These are phyloP conservation scores for Pleomassaria siparia DNA, from an alignment of 2,329 filamentous ascomycete species.

Conservation along the genomic window DNA sequence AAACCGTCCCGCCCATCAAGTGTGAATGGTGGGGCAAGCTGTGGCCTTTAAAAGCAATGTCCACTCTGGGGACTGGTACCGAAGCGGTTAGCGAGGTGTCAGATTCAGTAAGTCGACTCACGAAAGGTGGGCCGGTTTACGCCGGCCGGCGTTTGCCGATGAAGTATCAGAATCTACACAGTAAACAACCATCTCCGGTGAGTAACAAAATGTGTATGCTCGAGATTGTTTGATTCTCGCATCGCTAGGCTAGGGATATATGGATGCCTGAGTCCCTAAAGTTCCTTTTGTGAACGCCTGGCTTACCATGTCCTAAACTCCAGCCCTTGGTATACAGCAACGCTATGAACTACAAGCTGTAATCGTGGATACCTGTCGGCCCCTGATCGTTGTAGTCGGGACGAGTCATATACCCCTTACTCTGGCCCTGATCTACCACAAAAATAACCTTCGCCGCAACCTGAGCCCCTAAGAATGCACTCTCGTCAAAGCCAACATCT, in stretches of 20 bases:
- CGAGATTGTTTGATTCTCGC: neutral
- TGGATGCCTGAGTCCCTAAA: neutral
- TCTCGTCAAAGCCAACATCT: constrained; percentile 73
- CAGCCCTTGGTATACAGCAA: constrained; percentile 19
- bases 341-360: constrained; percentile 27
- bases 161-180: neutral
- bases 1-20: neutral
- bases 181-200: too few species aligned
- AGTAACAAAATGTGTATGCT: neutral
- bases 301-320: constrained; percentile 15
- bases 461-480: constrained; percentile 83
- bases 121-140: constrained; percentile 10
- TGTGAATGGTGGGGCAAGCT: neutral
- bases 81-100: constrained; percentile 15
- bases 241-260: neutral
- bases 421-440: constrained; percentile 65
- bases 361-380: constrained; percentile 65
- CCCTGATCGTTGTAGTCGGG: constrained; percentile 69
- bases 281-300: constrained; percentile 6
- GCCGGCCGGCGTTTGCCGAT: constrained; percentile 21
- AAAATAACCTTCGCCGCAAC: constrained; percentile 78
- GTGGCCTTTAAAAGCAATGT: constrained; percentile 7
- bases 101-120: neutral
- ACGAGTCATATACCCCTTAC: constrained; percentile 69
- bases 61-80: constrained; percentile 4